Conservation (phyloP, 345 rosid genomes). For the Populus euphratica region DNA sequence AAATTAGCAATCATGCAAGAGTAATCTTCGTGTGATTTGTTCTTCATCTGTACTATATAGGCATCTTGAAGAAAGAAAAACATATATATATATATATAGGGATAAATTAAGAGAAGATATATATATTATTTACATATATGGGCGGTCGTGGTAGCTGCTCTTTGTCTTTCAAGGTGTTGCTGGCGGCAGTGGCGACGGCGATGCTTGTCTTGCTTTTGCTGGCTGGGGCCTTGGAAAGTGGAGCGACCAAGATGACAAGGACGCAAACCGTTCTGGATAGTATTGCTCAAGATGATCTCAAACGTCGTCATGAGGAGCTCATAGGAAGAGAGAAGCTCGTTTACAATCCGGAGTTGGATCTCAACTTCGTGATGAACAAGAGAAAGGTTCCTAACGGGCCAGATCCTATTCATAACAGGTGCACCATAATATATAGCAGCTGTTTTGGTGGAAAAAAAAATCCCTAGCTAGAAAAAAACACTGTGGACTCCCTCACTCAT, state of each 20-base stretch:
- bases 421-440: neutral
- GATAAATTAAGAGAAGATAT: neutral
- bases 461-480: no score
- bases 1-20: constrained; percentile 9
- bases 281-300: neutral
- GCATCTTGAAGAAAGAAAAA: no score
- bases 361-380: constrained; percentile 61
- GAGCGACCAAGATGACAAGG: constrained; percentile 13
- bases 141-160: constrained; percentile 9
- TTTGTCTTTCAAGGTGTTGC: constrained; percentile 16
- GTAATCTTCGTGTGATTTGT: constrained; percentile 13
- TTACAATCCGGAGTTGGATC: constrained; percentile 33
- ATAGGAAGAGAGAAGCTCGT: constrained; percentile 25
- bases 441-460: no score
- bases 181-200: constrained; percentile 25
- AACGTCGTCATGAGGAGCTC: neutral
- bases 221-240: constrained; percentile 26
- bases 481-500: no score
- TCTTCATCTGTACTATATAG: neutral
- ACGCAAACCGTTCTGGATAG: neutral
- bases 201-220: constrained; percentile 35
- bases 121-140: neutral
- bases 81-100: neutral
- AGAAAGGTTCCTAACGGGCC: constrained; percentile 91
- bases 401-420: constrained; percentile 99